Conservation (phyloP, 1,139 yeast species). For the Blastobotrys elegans region DNA sequence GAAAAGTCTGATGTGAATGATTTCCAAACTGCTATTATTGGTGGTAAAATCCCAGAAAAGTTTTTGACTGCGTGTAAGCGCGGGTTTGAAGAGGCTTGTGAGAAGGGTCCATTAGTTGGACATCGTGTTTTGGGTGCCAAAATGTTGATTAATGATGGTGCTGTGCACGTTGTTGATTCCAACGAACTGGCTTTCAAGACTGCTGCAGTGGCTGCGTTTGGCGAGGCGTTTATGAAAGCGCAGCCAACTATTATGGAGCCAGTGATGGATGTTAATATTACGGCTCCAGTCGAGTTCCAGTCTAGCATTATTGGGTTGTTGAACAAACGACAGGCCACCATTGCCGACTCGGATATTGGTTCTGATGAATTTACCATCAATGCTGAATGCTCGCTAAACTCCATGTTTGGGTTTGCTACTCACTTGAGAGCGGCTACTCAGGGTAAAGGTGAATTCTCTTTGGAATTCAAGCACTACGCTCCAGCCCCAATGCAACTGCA, state of each 20-base stretch:
- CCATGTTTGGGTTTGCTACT: conserved; percentile 95
- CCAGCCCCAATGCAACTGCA: conserved; percentile 91
- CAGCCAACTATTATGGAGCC: conserved; percentile 92
- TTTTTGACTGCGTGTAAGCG: conserved; percentile 90
- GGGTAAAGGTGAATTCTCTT: conserved; percentile 96
- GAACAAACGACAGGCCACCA: conserved; percentile 89
- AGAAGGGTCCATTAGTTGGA: conserved; percentile 95
- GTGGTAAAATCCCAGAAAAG: conserved; percentile 96
- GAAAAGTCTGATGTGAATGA: conserved; percentile 48
- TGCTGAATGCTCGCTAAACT: conserved; percentile 92
- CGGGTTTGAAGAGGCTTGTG: conserved; percentile 93
- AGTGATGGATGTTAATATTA: conserved; percentile 86
- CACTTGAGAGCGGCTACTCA: conserved; percentile 94
- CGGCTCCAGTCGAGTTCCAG: conserved; percentile 96
- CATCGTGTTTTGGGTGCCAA: conserved; percentile 88
- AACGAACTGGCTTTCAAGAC: conserved; percentile 92
- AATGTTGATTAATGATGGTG: conserved; percentile 96
- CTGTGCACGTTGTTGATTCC: conserved; percentile 94
- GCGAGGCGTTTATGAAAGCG: conserved; percentile 79
- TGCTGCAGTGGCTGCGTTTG: conserved; percentile 89
- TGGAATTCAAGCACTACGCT: conserved; percentile 89
- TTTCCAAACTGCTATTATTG: conserved; percentile 84
- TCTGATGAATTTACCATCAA: conserved; percentile 90
- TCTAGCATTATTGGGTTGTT: conserved; percentile 86
- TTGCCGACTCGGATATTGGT: conserved; percentile 89